These are phyloP conservation scores for Diophrys appendiculata DNA, from an alignment of 73 alveolate species.

Conservation along the genomic window DNA sequence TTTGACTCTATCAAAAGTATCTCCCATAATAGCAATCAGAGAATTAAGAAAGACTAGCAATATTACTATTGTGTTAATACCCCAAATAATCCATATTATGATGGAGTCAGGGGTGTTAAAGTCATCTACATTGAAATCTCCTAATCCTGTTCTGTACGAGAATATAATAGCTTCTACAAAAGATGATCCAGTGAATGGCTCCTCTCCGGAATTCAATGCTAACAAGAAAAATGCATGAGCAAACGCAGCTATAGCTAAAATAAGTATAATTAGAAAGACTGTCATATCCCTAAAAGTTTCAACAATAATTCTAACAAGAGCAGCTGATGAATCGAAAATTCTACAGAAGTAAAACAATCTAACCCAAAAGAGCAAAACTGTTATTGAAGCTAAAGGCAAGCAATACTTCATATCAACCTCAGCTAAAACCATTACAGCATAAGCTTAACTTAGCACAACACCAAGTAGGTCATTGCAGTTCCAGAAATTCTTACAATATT, in stretches of 20 bases:
- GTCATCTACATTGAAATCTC: conserved; percentile 33
- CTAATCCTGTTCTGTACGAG: conserved; percentile 51
- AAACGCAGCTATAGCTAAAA: conserved; percentile 40
- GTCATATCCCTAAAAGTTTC: conserved; percentile 35
- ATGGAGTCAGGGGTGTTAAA: conserved; percentile 2
- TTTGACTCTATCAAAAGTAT: conserved; percentile 22
- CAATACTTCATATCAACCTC: conserved; percentile 2
- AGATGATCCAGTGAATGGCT: not conserved
- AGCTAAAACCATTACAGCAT: conserved; percentile 8
- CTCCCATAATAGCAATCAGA: conserved; percentile 30
- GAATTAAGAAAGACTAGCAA: conserved; percentile 8
- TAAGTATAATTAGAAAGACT: conserved; percentile 21
- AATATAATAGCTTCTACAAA: conserved; percentile 24
- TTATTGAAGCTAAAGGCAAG: conserved; percentile 21
- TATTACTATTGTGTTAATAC: conserved; percentile 10
- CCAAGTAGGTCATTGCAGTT: too few relatives aligned
- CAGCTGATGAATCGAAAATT: conserved; percentile 43
- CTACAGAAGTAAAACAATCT: conserved; percentile 36
- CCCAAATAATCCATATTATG: conserved; percentile 8
- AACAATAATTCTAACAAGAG: conserved; percentile 46
- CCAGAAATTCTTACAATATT: too few relatives aligned
- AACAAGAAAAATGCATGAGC: conserved; percentile 45
- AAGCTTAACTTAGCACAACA: conserved; percentile 21
- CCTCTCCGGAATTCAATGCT: conserved; percentile 20
- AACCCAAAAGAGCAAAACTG: conserved; percentile 43